Conservation (phyloP, 1,284 basidiomycete species). For the Tilletia caries region DNA sequence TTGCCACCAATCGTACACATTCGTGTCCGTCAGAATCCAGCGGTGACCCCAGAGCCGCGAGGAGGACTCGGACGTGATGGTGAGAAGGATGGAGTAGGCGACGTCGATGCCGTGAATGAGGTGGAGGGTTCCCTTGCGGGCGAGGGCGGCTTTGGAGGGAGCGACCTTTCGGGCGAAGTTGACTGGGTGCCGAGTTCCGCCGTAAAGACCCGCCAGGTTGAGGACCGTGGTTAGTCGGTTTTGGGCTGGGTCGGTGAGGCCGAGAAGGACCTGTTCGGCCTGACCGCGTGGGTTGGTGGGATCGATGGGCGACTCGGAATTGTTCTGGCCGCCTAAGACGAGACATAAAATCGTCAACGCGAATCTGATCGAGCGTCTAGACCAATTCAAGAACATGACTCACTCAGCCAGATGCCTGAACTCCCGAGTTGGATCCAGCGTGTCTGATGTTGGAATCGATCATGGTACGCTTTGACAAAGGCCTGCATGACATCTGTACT, state of each 20-base stretch:
- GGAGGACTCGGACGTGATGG: slow-evolving; percentile 24
- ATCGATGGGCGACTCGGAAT: slow-evolving; percentile 30
- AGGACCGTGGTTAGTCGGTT: slow-evolving; percentile 27
- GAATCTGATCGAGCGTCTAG: background rate
- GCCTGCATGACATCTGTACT: slow-evolving; percentile 25
- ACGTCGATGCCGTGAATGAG: slow-evolving; percentile 44
- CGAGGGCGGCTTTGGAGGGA: slow-evolving; percentile 30
- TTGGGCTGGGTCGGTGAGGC: slow-evolving; percentile 19
- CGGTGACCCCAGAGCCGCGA: slow-evolving; percentile 27
- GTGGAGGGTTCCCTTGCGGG: slow-evolving; percentile 34
- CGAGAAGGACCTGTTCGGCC: slow-evolving; percentile 29
- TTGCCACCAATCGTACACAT: slow-evolving; percentile 41
- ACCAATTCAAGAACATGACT: slow-evolving; percentile 17
- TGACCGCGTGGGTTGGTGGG: slow-evolving; percentile 23
- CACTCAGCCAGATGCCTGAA: slow-evolving; percentile 38
- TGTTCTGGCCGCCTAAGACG: slow-evolving; percentile 13
- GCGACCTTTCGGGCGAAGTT: slow-evolving; percentile 36
- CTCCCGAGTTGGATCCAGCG: slow-evolving; percentile 46
- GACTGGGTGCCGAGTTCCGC: slow-evolving; percentile 28
- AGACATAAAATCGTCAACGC: background rate
- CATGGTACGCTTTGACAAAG: slow-evolving; percentile 29
- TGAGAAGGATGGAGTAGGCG: slow-evolving; percentile 30
- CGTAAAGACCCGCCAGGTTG: slow-evolving; percentile 42
- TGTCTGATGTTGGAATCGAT: slow-evolving; percentile 19
- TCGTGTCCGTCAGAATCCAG: slow-evolving; percentile 38